These are phyloP conservation scores for Penicillium oxalicum DNA, from an alignment of 2,329 filamentous ascomycete genomes.

Conservation along the genomic window DNA sequence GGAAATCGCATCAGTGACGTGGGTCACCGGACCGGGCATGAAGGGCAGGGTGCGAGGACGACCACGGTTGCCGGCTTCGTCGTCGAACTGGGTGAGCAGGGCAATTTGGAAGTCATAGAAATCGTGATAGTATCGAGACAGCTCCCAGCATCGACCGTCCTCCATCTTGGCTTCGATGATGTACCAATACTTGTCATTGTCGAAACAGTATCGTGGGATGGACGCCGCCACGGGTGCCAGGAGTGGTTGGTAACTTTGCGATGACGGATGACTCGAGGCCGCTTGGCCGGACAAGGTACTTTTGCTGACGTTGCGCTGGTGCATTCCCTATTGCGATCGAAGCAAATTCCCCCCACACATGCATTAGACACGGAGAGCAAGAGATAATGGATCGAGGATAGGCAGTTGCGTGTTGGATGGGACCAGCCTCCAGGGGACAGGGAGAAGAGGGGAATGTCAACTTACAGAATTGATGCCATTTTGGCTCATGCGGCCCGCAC, in stretches of 20 bases:
- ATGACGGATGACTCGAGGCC: conserved; percentile 37
- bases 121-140: conserved; percentile 93
- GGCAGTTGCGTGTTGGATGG: background rate
- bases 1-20: conserved; percentile 96
- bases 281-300: conserved; percentile 24
- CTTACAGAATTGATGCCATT: conserved; percentile 49
- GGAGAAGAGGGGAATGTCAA: conserved; percentile 2
- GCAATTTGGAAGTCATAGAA: conserved; percentile 99
- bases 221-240: conserved; percentile 74
- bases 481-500: conserved; percentile 42
- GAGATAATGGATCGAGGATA: background rate
- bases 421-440: too few relatives aligned
- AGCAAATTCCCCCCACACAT: too few relatives aligned
- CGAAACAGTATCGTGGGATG: conserved; percentile 90
- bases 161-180: conserved; percentile 88
- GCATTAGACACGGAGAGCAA: too few relatives aligned
- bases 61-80: conserved; percentile 82
- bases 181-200: conserved; percentile 98
- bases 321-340: conserved; percentile 23
- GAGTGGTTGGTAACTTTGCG: conserved; percentile 46
- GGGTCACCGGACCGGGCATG: conserved; percentile 96
- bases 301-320: conserved; percentile 38
- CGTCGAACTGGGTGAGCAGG: conserved; percentile 82
- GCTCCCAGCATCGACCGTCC: conserved; percentile 85
- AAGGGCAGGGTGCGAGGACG: conserved; percentile 81